These are phyloP conservation scores for Gnaphalium uliginosum DNA, from an alignment of 129 eudicot species.

Conservation along the genomic window DNA sequence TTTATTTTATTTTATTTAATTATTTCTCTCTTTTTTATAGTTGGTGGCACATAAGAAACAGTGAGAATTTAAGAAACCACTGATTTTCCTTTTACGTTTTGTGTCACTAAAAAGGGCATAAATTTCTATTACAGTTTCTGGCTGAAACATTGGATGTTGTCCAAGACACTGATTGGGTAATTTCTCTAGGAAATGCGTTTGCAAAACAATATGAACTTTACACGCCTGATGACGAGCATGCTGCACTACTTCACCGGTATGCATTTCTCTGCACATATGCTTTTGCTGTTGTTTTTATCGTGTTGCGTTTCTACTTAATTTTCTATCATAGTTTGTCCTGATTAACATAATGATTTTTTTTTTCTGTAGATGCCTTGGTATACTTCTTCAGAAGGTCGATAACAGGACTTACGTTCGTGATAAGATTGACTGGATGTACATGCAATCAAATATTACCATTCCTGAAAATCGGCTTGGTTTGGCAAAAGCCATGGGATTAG, in stretches of 20 bases:
- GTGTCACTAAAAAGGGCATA: conserved; percentile 10
- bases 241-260: conserved; percentile 96
- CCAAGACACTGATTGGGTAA: conserved; percentile 88
- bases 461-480: conserved; percentile 93
- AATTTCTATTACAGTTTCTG: conserved; percentile 61
- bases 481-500: conserved; percentile 98
- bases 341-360: conserved; percentile 26
- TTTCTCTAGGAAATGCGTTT: conserved; percentile 86
- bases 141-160: conserved; percentile 94
- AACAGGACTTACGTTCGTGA: conserved; percentile 80
- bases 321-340: conserved; percentile 6
- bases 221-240: conserved; percentile 81
- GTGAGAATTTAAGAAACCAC: neutral
- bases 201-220: conserved; percentile 88
- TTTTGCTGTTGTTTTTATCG: conserved; percentile 12
- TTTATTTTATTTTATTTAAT: no score
- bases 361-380: conserved; percentile 81
- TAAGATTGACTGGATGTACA: conserved; percentile 95
- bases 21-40: neutral
- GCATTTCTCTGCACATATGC: conserved; percentile 1
- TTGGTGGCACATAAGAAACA: neutral
- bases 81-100: neutral
- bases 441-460: conserved; percentile 69
- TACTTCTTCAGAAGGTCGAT: conserved; percentile 91
- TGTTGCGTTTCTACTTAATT: conserved; percentile 5